Percentiles rank a stretch among this genome's conserved stretches.
Evolutionary conservation across 305 asterid genomes (phyloP).

Genomic region (Caryopteris hybrid): DNA sequence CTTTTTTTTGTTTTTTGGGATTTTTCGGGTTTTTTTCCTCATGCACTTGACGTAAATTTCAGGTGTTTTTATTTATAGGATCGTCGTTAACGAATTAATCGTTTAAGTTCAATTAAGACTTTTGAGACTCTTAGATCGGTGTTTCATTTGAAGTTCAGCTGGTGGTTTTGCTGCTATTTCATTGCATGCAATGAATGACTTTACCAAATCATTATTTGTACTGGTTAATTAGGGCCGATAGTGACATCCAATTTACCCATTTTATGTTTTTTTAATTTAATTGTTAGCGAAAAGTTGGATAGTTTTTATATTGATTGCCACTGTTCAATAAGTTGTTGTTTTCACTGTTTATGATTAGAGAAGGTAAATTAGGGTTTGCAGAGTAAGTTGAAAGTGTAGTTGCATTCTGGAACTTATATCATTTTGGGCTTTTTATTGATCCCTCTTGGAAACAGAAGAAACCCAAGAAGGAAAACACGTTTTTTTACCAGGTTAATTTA

Average conservation of each 20-base stretch:
- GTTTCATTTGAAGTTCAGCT: slow-evolving; percentile 6
- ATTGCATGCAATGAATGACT: slow-evolving; percentile 34
- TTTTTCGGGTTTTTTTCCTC: slow-evolving; percentile 22
- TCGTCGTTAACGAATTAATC: slow-evolving; percentile 2
- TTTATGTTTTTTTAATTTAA: background rate
- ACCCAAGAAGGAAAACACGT: background rate
- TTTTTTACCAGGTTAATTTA: too few relatives aligned
- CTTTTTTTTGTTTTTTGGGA: too few relatives aligned
- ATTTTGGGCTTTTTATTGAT: background rate
- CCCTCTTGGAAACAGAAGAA: background rate
- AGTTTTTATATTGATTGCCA: slow-evolving; percentile 16
- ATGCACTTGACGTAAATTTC: slow-evolving; percentile 36
- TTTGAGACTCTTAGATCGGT: slow-evolving; percentile 13
- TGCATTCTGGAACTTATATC: background rate
- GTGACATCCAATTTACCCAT: slow-evolving; percentile 19
- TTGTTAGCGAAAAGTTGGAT: slow-evolving; percentile 15
- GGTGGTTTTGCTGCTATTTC: slow-evolving; percentile 16
- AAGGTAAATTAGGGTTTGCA: slow-evolving; percentile 27
- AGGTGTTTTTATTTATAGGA: slow-evolving; percentile 23
- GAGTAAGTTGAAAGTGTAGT: slow-evolving; percentile 4
- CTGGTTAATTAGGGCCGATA: slow-evolving; percentile 28
- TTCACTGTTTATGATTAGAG: slow-evolving; percentile 25
- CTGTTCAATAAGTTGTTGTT: slow-evolving; percentile 20
- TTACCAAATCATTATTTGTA: slow-evolving; percentile 19
- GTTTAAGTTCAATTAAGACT: slow-evolving; percentile 20